phyloP scores from a whole-genome alignment of 2,329 filamentous ascomycete species.

The Microdochium bolleyi region DNA sequence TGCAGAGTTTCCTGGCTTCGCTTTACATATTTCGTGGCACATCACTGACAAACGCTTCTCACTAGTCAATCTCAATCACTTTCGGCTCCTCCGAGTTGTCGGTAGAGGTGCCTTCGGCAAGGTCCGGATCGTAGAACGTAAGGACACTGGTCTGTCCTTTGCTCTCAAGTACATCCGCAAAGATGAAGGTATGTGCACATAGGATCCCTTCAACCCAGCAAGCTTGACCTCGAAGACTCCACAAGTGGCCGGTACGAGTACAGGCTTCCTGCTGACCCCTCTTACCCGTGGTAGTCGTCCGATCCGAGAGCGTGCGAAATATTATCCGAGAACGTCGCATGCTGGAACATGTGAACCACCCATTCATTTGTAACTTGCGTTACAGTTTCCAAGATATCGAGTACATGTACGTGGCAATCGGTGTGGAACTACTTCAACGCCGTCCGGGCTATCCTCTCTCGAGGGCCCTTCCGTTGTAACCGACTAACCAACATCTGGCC shows the following conservation, averaged over 20 bases:
- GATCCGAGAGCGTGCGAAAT: slow-evolving; percentile 95
- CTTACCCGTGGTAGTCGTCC: slow-evolving; percentile 60
- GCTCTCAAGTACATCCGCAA: slow-evolving; percentile 97
- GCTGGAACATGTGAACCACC: slow-evolving; percentile 96
- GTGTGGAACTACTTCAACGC: background rate
- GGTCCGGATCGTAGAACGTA: slow-evolving; percentile 95
- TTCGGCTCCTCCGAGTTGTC: slow-evolving; percentile 88
- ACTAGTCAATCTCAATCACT: slow-evolving; percentile 92
- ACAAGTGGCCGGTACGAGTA: slow-evolving; percentile 1
- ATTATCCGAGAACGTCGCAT: slow-evolving; percentile 96
- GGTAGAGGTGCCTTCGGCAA: slow-evolving; percentile 98
- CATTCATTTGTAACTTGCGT: slow-evolving; percentile 95
- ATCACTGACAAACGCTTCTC: slow-evolving; percentile 4
- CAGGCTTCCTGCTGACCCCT: background rate
- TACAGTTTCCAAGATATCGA: slow-evolving; percentile 99
- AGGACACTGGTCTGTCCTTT: slow-evolving; percentile 89
- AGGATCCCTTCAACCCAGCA: too few relatives aligned
- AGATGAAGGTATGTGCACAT: slow-evolving; percentile 71
- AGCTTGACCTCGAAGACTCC: background rate
- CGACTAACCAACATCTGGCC: slow-evolving; percentile 41
- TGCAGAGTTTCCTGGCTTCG: slow-evolving; percentile 4
- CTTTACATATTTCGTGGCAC: slow-evolving; percentile 11
- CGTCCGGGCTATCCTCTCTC: background rate
- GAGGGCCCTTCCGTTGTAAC: background rate
- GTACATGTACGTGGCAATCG: slow-evolving; percentile 70